Evolutionary conservation across 176 grass and related monocot genomes (phyloP).

Genomic region (Phoenix dactylifera): DNA sequence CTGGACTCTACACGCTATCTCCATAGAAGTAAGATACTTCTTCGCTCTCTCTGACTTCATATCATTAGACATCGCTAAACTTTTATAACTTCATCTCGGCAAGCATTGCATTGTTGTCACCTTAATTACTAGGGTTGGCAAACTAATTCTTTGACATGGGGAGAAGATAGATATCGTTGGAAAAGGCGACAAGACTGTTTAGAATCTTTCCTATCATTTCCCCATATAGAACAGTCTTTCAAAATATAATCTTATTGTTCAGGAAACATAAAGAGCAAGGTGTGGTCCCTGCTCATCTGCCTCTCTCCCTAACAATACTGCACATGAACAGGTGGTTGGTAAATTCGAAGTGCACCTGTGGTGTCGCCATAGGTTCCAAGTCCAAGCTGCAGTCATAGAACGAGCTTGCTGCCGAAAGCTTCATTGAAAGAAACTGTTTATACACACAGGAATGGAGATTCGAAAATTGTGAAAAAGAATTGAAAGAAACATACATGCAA

Average conservation of each 20-base stretch:
- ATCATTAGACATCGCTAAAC: no score
- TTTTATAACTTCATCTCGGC: no score
- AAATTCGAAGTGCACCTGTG: not conserved
- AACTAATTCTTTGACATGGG: no score
- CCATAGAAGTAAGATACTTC: no score
- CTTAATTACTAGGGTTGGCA: no score
- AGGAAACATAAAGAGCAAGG: not conserved
- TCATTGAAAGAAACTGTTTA: conserved; percentile 21
- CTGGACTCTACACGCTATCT: no score
- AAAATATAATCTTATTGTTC: not conserved
- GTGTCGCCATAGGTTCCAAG: not conserved
- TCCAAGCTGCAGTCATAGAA: conserved; percentile 7
- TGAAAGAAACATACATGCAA: not conserved
- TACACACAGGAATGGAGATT: not conserved
- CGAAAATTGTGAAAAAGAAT: not conserved
- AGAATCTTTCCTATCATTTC: not conserved
- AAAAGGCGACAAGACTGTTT: not conserved
- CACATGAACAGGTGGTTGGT: not conserved
- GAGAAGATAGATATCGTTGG: not conserved
- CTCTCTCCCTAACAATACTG: not conserved
- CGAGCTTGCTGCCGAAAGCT: conserved; percentile 13
- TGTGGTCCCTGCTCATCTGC: no score
- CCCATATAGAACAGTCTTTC: not conserved
- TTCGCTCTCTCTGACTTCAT: no score
- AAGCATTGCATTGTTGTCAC: no score